These are phyloP conservation scores for Pelagophyceae sp. DNA, from an alignment of 352 stramenopile genomes.

Conservation along the genomic window DNA sequence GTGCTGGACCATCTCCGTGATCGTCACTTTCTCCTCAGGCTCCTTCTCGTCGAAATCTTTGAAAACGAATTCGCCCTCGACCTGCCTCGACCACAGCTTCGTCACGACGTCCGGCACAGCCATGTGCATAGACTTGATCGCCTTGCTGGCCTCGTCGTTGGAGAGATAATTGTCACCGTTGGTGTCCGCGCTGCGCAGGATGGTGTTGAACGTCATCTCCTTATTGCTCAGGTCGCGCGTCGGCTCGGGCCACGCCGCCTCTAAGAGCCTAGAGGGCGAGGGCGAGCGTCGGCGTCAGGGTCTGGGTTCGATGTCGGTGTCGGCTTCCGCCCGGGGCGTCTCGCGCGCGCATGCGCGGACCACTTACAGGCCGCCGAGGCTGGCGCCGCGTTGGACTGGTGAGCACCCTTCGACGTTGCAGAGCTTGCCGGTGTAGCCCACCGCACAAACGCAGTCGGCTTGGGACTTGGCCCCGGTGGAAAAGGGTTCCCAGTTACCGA, in stretches of 20 bases:
- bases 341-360: too few species aligned
- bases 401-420: neutral
- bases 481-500: neutral
- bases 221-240: neutral
- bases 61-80: neutral
- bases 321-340: neutral
- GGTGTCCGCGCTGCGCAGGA: neutral
- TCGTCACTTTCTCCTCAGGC: neutral
- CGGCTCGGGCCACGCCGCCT: neutral
- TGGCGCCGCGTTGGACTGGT: too few species aligned
- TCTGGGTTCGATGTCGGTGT: too few species aligned
- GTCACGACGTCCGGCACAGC: neutral
- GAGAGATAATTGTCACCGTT: too few species aligned
- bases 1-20: neutral
- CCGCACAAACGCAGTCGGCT: neutral
- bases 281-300: neutral
- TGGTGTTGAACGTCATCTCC: neutral
- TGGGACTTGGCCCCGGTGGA: neutral
- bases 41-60: neutral
- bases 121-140: neutral
- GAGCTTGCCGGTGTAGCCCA: neutral
- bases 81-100: neutral
- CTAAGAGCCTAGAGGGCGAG: neutral
- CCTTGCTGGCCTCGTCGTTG: too few species aligned
- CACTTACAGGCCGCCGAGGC: too few species aligned